These are phyloP conservation scores for Colletotrichum liaoningense DNA, from an alignment of 2,329 filamentous ascomycete species.

Conservation along the genomic window DNA sequence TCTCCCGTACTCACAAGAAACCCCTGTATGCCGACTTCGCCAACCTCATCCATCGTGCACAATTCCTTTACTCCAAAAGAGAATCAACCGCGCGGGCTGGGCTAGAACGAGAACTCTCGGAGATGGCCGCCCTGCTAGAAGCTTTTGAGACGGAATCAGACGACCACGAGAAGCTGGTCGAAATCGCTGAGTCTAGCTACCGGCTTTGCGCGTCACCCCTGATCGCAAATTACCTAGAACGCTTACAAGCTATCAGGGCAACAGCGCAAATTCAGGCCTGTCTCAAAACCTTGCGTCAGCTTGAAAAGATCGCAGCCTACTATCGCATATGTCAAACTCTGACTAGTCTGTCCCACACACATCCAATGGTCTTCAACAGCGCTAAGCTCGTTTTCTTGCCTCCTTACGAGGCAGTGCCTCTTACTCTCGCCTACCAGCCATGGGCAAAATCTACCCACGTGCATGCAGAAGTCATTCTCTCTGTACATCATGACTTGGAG, in stretches of 20 bases:
- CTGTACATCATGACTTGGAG: slow-evolving; percentile 33
- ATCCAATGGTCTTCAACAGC: slow-evolving; percentile 15
- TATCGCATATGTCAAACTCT: slow-evolving; percentile 30
- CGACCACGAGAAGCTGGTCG: slow-evolving; percentile 20
- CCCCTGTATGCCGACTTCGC: slow-evolving; percentile 34
- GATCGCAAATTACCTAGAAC: slow-evolving; percentile 24
- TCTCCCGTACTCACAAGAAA: slow-evolving; percentile 36
- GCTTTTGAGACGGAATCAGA: slow-evolving; percentile 25
- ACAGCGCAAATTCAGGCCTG: slow-evolving; percentile 35
- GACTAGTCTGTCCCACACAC: slow-evolving; percentile 11
- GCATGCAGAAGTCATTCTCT: slow-evolving; percentile 34
- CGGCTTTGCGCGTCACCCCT: slow-evolving; percentile 16
- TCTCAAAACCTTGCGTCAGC: slow-evolving; percentile 35
- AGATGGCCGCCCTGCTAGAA: slow-evolving; percentile 17
- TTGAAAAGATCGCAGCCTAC: slow-evolving; percentile 37
- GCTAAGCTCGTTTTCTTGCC: slow-evolving; percentile 28
- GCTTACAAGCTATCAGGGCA: slow-evolving; percentile 22
- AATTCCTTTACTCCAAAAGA: slow-evolving; percentile 30
- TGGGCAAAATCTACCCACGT: slow-evolving; percentile 36
- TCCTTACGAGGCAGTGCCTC: slow-evolving; percentile 32
- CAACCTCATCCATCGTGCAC: slow-evolving; percentile 29
- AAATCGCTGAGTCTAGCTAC: slow-evolving; percentile 28
- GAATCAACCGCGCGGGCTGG: slow-evolving; percentile 18
- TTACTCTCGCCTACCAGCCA: slow-evolving; percentile 33
- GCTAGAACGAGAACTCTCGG: slow-evolving; percentile 18